Percentiles rank a stretch among this genome's conserved stretches.
phyloP scores from a whole-genome alignment of 768 basidiomycete genomes.

The Mycena crocata region DNA sequence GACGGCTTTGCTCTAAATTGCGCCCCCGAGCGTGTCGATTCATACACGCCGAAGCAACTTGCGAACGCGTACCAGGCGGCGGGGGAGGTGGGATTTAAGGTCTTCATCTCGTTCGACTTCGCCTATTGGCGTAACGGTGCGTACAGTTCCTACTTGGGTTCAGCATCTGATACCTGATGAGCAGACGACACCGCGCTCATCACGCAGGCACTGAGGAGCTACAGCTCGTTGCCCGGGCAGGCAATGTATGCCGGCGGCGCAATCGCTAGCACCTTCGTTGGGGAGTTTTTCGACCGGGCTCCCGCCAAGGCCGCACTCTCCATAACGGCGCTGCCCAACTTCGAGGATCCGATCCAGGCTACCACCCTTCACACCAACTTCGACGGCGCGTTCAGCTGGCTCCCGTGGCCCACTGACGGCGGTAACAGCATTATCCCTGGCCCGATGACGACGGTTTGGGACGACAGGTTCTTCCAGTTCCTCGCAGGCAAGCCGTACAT shows the following conservation, averaged over 20 bases:
- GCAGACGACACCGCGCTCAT: constrained; percentile 41
- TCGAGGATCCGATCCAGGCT: constrained; percentile 37
- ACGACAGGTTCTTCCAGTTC: constrained; percentile 7
- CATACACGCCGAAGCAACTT: constrained; percentile 47
- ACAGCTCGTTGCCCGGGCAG: constrained; percentile 53
- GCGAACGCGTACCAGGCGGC: constrained; percentile 53
- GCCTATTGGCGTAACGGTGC: constrained; percentile 43
- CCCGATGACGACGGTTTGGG: constrained; percentile 17
- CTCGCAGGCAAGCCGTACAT: constrained; percentile 27
- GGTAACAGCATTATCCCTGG: constrained; percentile 26
- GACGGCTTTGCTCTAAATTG: constrained; percentile 58
- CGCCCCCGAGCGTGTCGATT: constrained; percentile 41
- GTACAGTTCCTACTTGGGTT: not conserved
- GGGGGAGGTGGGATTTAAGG: constrained; percentile 46
- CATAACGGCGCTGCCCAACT: constrained; percentile 41
- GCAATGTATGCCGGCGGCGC: constrained; percentile 47
- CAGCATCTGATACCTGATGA: constrained; percentile 1
- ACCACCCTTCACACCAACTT: constrained; percentile 33
- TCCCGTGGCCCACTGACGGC: constrained; percentile 38
- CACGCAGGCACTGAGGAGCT: constrained; percentile 47
- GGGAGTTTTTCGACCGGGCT: constrained; percentile 54
- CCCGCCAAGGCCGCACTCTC: constrained; percentile 23
- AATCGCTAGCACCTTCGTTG: constrained; percentile 58
- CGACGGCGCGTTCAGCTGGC: constrained; percentile 45
- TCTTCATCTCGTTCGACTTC: constrained; percentile 50